phyloP scores from a whole-genome alignment of 768 basidiomycete genomes.

The Sarcodon sp. region DNA sequence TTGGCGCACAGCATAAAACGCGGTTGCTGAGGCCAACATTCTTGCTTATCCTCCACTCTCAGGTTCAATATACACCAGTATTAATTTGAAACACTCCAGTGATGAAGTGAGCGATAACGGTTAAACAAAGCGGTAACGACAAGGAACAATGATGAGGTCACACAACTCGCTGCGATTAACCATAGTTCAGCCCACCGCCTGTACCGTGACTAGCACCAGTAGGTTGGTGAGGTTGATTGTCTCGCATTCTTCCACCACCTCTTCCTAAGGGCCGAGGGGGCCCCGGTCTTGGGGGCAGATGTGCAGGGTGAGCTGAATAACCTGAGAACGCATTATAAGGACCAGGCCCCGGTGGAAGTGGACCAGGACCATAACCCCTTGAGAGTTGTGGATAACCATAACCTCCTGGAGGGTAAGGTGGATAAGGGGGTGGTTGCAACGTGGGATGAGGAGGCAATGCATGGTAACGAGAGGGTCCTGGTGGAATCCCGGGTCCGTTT shows the following conservation, averaged over 20 bases:
- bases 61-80: no score
- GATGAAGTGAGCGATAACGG: background rate
- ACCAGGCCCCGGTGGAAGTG: constrained; percentile 4
- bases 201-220: constrained; percentile 9
- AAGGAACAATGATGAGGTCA: background rate
- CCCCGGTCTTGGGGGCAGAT: constrained; percentile 9
- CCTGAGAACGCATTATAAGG: constrained; percentile 6
- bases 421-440: constrained; percentile 4
- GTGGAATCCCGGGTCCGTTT: constrained; percentile 15
- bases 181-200: constrained; percentile 17
- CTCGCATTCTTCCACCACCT: constrained; percentile 5
- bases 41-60: no score
- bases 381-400: background rate
- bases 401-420: background rate
- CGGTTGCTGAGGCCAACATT: no score
- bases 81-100: background rate
- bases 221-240: constrained; percentile 2
- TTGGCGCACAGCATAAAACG: no score
- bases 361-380: constrained; percentile 1
- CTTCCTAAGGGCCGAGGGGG: constrained; percentile 7
- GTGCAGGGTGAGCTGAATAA: constrained; percentile 2
- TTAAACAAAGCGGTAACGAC: background rate
- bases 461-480: constrained; percentile 1
- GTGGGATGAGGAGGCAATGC: background rate
- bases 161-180: constrained; percentile 7